Evolutionary conservation across 1,284 basidiomycete species (phyloP).

Genomic region (Sanguinoderma infundibulare): DNA sequence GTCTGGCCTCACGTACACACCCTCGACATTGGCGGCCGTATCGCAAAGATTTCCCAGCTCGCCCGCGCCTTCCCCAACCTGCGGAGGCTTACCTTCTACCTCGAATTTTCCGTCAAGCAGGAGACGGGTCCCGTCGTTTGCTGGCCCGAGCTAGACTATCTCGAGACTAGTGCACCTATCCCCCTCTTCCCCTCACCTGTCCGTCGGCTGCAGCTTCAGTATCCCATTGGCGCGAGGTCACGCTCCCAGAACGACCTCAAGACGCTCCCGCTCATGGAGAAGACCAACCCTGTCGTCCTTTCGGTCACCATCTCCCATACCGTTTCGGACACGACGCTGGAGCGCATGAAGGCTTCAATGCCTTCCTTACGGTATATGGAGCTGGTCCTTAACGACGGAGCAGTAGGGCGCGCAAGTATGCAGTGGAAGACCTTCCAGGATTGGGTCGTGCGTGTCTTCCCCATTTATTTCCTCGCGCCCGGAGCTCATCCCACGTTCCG

Average conservation of each 20-base stretch:
- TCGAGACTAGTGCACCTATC: conserved; percentile 28
- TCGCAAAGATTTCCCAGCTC: conserved; percentile 27
- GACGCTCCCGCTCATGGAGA: conserved; percentile 25
- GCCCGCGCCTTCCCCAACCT: conserved; percentile 30
- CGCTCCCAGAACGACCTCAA: conserved; percentile 23
- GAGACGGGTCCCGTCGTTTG: conserved; percentile 24
- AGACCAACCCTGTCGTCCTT: conserved; percentile 27
- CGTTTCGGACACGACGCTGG: conserved; percentile 15
- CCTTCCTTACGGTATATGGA: conserved; percentile 27
- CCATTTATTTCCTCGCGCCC: not conserved
- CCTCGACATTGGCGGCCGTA: conserved; percentile 29
- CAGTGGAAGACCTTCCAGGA: conserved; percentile 15
- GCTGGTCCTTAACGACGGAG: conserved; percentile 20
- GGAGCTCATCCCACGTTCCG: conserved; percentile 6
- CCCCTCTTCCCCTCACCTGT: conserved; percentile 28
- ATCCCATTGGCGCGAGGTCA: conserved; percentile 19
- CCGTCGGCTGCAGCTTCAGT: conserved; percentile 28
- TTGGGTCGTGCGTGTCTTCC: conserved; percentile 24
- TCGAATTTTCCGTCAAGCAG: conserved; percentile 30
- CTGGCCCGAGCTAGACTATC: conserved; percentile 29
- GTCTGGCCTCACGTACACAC: conserved; percentile 26
- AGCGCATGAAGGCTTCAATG: conserved; percentile 23
- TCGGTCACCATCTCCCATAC: conserved; percentile 22
- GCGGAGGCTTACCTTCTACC: conserved; percentile 27
- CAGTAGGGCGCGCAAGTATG: conserved; percentile 9